phyloP scores from a whole-genome alignment of 1,284 basidiomycete genomes.

The Hymenochaete sp. region DNA sequence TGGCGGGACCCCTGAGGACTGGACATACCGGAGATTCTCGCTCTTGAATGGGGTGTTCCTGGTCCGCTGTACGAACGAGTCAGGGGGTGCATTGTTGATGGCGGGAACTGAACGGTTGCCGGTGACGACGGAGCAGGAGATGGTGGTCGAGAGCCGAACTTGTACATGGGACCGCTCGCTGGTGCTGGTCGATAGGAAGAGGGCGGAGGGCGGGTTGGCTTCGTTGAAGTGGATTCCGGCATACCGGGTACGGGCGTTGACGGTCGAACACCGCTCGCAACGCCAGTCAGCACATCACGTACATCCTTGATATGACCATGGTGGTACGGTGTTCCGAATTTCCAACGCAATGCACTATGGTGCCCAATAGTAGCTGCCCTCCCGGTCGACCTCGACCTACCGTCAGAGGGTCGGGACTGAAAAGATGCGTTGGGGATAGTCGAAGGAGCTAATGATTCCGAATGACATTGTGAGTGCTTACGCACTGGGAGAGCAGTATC shows the following conservation, averaged over 20 bases:
- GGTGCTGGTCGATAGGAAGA: conserved; percentile 11
- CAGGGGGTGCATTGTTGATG: background rate
- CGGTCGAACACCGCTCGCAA: conserved; percentile 10
- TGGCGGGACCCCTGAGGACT: background rate
- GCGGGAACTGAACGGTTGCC: background rate
- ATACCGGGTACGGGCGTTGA: conserved; percentile 13
- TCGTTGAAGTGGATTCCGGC: too few relatives aligned
- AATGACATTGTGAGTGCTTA: background rate
- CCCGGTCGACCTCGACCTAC: background rate
- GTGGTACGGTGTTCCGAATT: background rate
- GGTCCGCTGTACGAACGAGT: background rate
- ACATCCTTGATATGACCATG: conserved; percentile 7
- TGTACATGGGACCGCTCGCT: background rate
- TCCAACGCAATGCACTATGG: conserved; percentile 1
- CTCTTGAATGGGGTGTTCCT: too few relatives aligned
- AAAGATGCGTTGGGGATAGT: too few relatives aligned
- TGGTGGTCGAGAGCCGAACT: too few relatives aligned
- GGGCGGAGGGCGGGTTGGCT: conserved; percentile 7
- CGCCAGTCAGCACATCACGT: conserved; percentile 6
- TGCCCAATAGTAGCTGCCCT: conserved; percentile 1
- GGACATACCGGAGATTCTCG: background rate
- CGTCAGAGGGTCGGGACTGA: too few relatives aligned
- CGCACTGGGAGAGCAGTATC: background rate
- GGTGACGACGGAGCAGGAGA: background rate
- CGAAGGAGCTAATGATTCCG: background rate